Evolutionary conservation across 116 monocot species (phyloP).

Genomic region (Posidonia oceanica): DNA sequence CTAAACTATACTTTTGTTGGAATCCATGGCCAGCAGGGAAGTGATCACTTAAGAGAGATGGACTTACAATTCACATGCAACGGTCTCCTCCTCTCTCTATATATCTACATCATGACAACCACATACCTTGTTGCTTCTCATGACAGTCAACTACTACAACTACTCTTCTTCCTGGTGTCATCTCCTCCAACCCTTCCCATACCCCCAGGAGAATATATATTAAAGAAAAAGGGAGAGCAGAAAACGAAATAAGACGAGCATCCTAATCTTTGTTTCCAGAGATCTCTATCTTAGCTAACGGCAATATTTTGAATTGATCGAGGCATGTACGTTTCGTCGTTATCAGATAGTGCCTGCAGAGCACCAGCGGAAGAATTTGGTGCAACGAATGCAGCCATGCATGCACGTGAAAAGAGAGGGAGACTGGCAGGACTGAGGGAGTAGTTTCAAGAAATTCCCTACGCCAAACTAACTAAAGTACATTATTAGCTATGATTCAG

Average conservation of each 20-base stretch:
- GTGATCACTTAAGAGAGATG: background rate
- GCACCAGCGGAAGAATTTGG: background rate
- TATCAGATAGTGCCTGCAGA: background rate
- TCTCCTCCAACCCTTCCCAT: background rate
- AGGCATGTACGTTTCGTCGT: slow-evolving; percentile 1
- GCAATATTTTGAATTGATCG: background rate
- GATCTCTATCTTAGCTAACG: background rate
- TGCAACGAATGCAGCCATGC: background rate
- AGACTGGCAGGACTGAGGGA: too few relatives aligned
- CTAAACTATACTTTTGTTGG: too few relatives aligned
- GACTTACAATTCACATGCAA: background rate
- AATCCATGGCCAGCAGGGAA: too few relatives aligned
- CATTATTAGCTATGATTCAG: too few relatives aligned
- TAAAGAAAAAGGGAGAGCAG: background rate
- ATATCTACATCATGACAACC: too few relatives aligned
- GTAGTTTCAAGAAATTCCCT: too few relatives aligned
- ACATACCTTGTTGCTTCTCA: background rate
- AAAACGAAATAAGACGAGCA: background rate
- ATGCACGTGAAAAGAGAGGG: background rate
- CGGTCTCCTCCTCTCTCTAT: background rate
- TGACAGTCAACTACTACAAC: background rate
- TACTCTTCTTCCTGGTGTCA: background rate
- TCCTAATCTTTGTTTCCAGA: background rate
- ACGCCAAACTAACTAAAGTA: too few relatives aligned
- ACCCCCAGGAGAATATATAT: background rate